These are phyloP conservation scores for Nicotiana benthamiana DNA, from an alignment of 257 asterid genomes.

Conservation along the genomic window DNA sequence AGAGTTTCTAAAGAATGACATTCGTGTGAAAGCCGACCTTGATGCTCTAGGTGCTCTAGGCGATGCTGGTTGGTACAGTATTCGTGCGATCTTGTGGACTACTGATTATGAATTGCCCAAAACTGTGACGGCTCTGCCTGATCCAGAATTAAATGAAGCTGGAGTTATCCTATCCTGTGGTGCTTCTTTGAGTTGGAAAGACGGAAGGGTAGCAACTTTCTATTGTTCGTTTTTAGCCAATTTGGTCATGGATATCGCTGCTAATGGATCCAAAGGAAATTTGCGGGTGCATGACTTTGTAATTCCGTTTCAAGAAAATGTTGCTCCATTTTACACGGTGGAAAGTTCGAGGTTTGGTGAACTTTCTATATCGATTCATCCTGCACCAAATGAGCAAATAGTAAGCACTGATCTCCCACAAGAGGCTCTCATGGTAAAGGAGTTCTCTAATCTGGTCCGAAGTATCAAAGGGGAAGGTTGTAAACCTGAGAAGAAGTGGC, in stretches of 20 bases:
- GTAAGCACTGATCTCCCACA: constrained; percentile 55
- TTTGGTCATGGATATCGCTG: constrained; percentile 52
- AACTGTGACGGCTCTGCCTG: constrained; percentile 39
- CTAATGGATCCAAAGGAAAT: constrained; percentile 48
- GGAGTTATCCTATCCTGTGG: constrained; percentile 61
- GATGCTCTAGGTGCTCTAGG: constrained; percentile 78
- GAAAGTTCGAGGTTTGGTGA: constrained; percentile 27
- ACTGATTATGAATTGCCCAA: constrained; percentile 49
- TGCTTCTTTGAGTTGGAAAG: constrained; percentile 62
- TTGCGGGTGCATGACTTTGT: constrained; percentile 50
- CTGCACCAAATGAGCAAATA: constrained; percentile 37
- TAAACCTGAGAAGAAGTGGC: constrained; percentile 63
- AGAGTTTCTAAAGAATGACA: constrained; percentile 45
- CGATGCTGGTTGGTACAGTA: constrained; percentile 72
- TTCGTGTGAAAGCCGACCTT: constrained; percentile 65
- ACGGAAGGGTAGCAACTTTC: constrained; percentile 54
- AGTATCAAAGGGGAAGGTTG: constrained; percentile 31
- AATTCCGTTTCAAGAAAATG: constrained; percentile 45
- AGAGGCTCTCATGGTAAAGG: constrained; percentile 66
- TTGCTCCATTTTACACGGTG: constrained; percentile 33
- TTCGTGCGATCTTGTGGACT: constrained; percentile 68
- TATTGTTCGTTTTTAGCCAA: constrained; percentile 61
- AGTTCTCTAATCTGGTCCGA: constrained; percentile 43
- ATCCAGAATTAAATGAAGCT: constrained; percentile 35
- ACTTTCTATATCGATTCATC: constrained; percentile 43